phyloP scores from a whole-genome alignment of 2,329 filamentous ascomycete species.

The Emmonsiellopsis sp. region DNA sequence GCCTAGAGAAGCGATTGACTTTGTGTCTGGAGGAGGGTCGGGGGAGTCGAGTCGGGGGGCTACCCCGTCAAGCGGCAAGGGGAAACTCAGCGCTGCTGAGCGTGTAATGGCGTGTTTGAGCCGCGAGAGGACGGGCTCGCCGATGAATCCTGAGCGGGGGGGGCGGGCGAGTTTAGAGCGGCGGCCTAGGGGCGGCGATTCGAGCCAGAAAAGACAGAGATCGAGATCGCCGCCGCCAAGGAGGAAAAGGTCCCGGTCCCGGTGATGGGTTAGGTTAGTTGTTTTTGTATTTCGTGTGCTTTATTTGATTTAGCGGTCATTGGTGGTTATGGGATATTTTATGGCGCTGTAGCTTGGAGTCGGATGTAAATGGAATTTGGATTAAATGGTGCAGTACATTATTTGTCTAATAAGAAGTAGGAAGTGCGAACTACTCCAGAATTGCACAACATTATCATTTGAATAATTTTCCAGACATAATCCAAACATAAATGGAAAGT shows the following conservation, averaged over 20 bases:
- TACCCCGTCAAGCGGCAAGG: conserved; percentile 10
- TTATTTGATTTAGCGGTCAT: background rate
- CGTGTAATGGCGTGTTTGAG: conserved; percentile 17
- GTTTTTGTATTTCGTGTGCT: background rate
- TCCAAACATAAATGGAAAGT: too few relatives aligned
- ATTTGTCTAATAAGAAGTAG: too few relatives aligned
- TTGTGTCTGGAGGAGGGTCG: conserved; percentile 22
- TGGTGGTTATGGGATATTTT: too few relatives aligned
- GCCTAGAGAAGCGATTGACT: conserved; percentile 32
- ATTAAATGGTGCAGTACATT: too few relatives aligned
- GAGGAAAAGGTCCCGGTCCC: conserved; percentile 15
- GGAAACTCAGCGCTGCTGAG: conserved; percentile 15
- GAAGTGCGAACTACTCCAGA: too few relatives aligned
- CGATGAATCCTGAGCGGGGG: conserved; percentile 7
- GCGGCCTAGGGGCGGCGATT: background rate
- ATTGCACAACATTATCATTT: too few relatives aligned
- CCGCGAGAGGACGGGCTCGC: conserved; percentile 10
- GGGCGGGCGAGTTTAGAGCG: conserved; percentile 7
- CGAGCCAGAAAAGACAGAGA: conserved; percentile 3
- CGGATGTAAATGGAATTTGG: too few relatives aligned
- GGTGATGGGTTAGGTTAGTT: conserved; percentile 6
- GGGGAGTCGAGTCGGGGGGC: conserved; percentile 10
- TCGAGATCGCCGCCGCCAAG: conserved; percentile 12
- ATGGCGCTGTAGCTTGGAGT: too few relatives aligned
- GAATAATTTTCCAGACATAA: too few relatives aligned